Evolutionary conservation across 768 basidiomycete species (phyloP).

Genomic region (Coprinopsis marcescibilis): DNA sequence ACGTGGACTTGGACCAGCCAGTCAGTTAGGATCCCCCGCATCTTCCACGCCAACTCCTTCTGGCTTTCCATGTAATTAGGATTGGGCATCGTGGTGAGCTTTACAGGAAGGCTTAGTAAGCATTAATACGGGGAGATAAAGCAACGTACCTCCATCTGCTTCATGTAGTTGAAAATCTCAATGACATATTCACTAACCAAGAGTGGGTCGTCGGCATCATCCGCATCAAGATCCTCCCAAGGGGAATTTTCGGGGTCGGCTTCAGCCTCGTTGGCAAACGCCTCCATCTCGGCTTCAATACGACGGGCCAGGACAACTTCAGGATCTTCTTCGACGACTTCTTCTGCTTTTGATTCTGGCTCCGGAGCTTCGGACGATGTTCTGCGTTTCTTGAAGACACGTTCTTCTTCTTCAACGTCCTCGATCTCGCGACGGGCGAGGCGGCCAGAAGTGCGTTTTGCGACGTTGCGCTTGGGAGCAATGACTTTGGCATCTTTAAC

Average conservation of each 20-base stretch:
- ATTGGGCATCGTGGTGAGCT: slow-evolving; percentile 82
- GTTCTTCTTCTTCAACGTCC: no score
- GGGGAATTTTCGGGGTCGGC: slow-evolving; percentile 55
- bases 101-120: background rate
- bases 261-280: no score
- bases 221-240: slow-evolving; percentile 93
- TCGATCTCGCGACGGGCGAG: no score
- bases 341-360: no score
- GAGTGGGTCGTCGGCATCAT: slow-evolving; percentile 88
- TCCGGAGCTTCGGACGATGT: no score
- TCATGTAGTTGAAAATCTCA: slow-evolving; percentile 92
- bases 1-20: slow-evolving; percentile 97
- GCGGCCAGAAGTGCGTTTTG: no score
- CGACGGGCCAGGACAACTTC: no score
- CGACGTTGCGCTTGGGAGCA: no score
- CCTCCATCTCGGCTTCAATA: no score
- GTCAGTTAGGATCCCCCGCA: slow-evolving; percentile 92
- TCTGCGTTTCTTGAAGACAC: no score
- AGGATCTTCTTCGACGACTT: no score
- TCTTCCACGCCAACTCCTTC: slow-evolving; percentile 92
- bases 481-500: slow-evolving; percentile 26
- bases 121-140: background rate
- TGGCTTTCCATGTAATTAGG: slow-evolving; percentile 94
- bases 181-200: slow-evolving; percentile 97
- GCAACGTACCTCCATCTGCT: slow-evolving; percentile 70